Base-by-base conservation (phyloP, 257 asterid genomes). In the Nicotiana otophora region DNA sequence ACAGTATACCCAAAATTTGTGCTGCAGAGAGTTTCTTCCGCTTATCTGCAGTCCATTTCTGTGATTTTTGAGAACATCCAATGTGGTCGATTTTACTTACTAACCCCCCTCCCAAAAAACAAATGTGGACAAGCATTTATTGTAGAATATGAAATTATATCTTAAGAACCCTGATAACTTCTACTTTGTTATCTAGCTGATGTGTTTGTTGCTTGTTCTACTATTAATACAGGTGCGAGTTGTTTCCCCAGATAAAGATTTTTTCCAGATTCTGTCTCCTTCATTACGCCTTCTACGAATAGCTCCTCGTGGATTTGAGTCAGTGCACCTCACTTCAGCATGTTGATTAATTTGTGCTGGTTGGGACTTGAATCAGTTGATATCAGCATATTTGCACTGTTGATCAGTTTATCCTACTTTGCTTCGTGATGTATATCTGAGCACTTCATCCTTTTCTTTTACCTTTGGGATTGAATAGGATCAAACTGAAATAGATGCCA, bases 201-300 rank as follows among this genome's bases (percentile, higher is more conserved):
- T 81, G 12, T 53, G 53, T 60, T 81, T 81, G 75, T 48, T 66
- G 81, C 75, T 79, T 86, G 54, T 80, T 33, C 83, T 86, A 72
- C 58, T 31, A 83, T 78, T 77, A 54, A 61, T 89, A 83, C 93
- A 96, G 99, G 99, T 96, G 42, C 94, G 99, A 85, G 98, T 96
- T 83, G 99, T 96, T 83, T 96, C 99, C 78, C 99, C 99, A 1
- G 99, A 96, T 90, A 96, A 92, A 88, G 99, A 96, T 86, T 96
- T 96, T 86, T 96, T 96, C 60, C 99, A 96, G 92, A 93, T 96
- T 82, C 89, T 96, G 4, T 94, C 98, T 84, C 99, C 99, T 84
- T 96, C 99, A 55, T 81, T 96, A 87, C 99, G 99, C 83, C 96
- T 96, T 51, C 82, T 96, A 88, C 96, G 98, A 88, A 93, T 94